These are phyloP conservation scores for Aethionema arabicum DNA, from an alignment of 345 rosid genomes.

Conservation along the genomic window DNA sequence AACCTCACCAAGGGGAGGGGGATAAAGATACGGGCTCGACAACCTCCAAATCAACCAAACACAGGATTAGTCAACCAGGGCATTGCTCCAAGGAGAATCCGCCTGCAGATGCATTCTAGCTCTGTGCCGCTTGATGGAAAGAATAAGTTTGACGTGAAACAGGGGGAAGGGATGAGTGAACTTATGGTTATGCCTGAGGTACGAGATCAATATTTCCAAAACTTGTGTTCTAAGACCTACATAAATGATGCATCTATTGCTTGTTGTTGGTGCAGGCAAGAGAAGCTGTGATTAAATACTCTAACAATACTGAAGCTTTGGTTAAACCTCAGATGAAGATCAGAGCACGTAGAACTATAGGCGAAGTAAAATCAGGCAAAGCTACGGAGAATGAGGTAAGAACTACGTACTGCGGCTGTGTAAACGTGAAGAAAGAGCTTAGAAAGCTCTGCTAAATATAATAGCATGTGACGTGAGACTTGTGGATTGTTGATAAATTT, in stretches of 20 bases:
- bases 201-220: not conserved
- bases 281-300: constrained; percentile 8
- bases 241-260: not conserved
- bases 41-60: constrained; percentile 38
- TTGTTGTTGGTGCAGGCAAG: constrained; percentile 1
- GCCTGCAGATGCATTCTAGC: constrained; percentile 34
- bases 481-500: not conserved
- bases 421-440: constrained; percentile 35
- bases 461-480: constrained; percentile 1
- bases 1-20: constrained; percentile 43
- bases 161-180: constrained; percentile 11
- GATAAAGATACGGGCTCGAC: constrained; percentile 60
- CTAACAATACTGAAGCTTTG: constrained; percentile 1
- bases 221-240: not conserved
- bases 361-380: constrained; percentile 28
- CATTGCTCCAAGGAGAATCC: constrained; percentile 68
- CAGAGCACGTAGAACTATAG: constrained; percentile 49
- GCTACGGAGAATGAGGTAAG: constrained; percentile 26
- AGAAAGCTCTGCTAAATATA: not conserved
- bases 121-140: constrained; percentile 5
- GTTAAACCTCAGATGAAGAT: constrained; percentile 47
- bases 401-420: constrained; percentile 28
- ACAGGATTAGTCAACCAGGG: constrained; percentile 45
- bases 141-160: constrained; percentile 16
- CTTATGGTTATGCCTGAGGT: constrained; percentile 10